These are phyloP conservation scores for Podaxis sp. DNA, from an alignment of 768 basidiomycete species.

Conservation along the genomic window DNA sequence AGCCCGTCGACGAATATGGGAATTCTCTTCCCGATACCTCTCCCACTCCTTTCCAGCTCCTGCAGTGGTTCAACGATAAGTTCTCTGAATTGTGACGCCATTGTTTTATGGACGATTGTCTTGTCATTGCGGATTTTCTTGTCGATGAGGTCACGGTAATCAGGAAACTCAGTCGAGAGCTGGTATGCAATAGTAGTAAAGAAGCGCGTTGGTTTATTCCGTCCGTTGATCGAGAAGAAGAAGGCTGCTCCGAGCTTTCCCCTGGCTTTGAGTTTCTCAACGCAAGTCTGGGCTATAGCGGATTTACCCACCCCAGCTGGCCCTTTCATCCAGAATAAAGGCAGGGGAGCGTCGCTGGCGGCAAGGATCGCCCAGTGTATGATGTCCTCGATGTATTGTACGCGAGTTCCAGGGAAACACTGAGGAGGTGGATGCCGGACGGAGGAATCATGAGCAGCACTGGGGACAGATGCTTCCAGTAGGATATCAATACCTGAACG, in stretches of 20 bases:
- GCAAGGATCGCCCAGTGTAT: background rate
- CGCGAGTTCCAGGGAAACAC: background rate
- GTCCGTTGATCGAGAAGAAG: conserved; percentile 5
- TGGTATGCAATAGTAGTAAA: conserved; percentile 11
- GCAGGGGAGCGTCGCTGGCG: background rate
- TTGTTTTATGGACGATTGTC: background rate
- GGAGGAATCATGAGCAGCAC: background rate
- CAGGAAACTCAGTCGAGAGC: background rate
- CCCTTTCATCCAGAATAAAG: conserved; percentile 5
- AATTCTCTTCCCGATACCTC: background rate
- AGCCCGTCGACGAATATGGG: background rate
- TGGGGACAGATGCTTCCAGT: background rate
- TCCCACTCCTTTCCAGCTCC: background rate
- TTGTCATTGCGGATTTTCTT: background rate
- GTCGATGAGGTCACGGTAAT: background rate
- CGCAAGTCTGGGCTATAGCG: conserved; percentile 8
- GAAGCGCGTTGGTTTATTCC: background rate
- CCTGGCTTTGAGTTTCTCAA: background rate
- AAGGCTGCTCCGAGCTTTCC: conserved; percentile 1
- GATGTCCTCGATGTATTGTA: background rate
- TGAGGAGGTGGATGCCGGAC: background rate
- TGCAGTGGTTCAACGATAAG: conserved; percentile 1
- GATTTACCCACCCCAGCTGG: conserved; percentile 3
- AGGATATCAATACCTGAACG: background rate
- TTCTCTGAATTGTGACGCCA: background rate